Conservation (phyloP, 768 basidiomycete species). For the Neoboletus brunneissimus region DNA sequence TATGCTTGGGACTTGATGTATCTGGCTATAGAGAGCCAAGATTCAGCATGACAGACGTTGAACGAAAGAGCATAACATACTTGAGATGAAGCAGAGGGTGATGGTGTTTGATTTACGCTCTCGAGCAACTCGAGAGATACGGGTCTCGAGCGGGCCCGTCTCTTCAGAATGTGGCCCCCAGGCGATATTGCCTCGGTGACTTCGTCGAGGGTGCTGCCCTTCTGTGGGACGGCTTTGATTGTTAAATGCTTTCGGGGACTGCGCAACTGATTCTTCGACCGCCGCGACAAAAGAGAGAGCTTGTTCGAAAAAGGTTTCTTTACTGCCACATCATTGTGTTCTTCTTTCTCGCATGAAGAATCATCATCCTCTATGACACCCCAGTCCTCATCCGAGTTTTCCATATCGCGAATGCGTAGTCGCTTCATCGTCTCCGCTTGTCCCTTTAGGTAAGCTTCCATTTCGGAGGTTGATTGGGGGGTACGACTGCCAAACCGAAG, state of each 20-base stretch:
- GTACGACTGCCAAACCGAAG: slow-evolving; percentile 29
- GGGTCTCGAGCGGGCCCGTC: slow-evolving; percentile 70
- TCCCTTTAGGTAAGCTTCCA: slow-evolving; percentile 38
- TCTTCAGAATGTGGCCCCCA: slow-evolving; percentile 72
- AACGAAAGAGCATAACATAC: slow-evolving; percentile 6
- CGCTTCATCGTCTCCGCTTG: slow-evolving; percentile 67
- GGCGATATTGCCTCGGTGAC: slow-evolving; percentile 71
- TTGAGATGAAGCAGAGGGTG: slow-evolving; percentile 36
- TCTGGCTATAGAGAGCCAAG: slow-evolving; percentile 8
- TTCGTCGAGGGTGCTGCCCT: slow-evolving; percentile 49
- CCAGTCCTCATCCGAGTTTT: slow-evolving; percentile 45
- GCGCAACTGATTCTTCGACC: slow-evolving; percentile 27
- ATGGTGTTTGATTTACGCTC: slow-evolving; percentile 43
- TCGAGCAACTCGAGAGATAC: slow-evolving; percentile 65
- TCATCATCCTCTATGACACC: slow-evolving; percentile 43
- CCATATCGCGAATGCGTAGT: slow-evolving; percentile 57
- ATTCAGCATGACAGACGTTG: background rate
- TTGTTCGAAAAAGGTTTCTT: slow-evolving; percentile 35
- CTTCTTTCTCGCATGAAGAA: slow-evolving; percentile 51
- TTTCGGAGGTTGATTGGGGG: slow-evolving; percentile 37
- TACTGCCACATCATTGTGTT: slow-evolving; percentile 32
- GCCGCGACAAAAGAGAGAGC: slow-evolving; percentile 23
- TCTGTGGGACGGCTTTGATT: slow-evolving; percentile 31
- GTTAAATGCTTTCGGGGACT: slow-evolving; percentile 29
- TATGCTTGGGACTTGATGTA: slow-evolving; percentile 15